Conservation (phyloP, 2,329 filamentous ascomycete species). For the Monosporascus sp. region DNA sequence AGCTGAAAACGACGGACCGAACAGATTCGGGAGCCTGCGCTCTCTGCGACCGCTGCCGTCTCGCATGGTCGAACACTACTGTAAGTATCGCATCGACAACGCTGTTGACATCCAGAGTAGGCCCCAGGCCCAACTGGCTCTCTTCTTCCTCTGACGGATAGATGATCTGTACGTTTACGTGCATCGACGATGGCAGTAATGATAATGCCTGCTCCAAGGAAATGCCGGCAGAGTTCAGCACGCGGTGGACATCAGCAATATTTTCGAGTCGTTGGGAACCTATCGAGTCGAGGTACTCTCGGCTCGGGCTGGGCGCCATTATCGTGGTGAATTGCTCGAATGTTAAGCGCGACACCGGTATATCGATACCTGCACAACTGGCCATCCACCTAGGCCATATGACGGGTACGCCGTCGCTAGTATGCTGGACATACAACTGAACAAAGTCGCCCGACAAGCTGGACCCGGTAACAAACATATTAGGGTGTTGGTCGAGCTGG, state of each 20-base stretch:
- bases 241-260: conserved; percentile 63
- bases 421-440: conserved; percentile 85
- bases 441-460: conserved; percentile 96
- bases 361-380: conserved; percentile 67
- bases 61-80: conserved; percentile 87
- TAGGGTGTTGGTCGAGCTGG: conserved; percentile 79
- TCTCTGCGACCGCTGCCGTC: conserved; percentile 56
- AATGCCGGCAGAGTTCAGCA: conserved; percentile 71
- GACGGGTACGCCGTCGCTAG: conserved; percentile 79
- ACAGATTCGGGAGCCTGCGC: conserved; percentile 65
- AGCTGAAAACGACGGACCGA: conserved; percentile 88
- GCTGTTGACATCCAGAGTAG: conserved; percentile 75
- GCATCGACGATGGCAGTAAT: conserved; percentile 70
- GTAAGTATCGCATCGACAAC: conserved; percentile 80
- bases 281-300: conserved; percentile 38
- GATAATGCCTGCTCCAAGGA: conserved; percentile 72
- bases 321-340: conserved; percentile 63
- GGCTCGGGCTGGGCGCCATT: conserved; percentile 38
- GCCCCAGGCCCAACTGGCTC: conserved; percentile 61
- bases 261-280: conserved; percentile 42
- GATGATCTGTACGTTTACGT: conserved; percentile 86
- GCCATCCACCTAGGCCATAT: conserved; percentile 84
- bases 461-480: conserved; percentile 86
- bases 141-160: conserved; percentile 78
- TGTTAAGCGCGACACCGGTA: conserved; percentile 75